A percentile compares a stretch with the other conserved stretches of the same genome.
phyloP scores from a whole-genome alignment of 2,329 filamentous ascomycete species.

The Fusarium gaditjirri region DNA sequence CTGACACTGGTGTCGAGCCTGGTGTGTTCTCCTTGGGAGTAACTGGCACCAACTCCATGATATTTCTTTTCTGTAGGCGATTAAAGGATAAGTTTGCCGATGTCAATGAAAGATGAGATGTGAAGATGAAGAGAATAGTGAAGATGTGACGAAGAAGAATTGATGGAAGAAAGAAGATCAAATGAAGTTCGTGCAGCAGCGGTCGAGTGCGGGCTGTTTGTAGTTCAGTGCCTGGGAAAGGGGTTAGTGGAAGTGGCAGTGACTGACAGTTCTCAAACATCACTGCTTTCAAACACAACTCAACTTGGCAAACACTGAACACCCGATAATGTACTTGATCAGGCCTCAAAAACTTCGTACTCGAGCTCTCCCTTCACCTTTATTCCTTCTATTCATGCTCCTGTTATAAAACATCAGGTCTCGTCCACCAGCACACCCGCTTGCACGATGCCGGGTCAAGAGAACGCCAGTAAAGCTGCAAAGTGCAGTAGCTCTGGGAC shows the following conservation, averaged over 20 bases:
- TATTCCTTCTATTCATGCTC: no score
- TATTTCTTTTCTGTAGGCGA: no score
- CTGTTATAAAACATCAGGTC: fast-evolving
- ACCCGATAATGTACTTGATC: fast-evolving
- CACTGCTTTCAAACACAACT: neutral
- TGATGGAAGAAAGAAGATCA: fast-evolving
- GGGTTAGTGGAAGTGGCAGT: neutral
- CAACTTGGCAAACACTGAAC: no score
- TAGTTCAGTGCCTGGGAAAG: neutral
- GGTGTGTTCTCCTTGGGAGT: no score
- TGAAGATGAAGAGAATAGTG: neutral
- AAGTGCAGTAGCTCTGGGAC: no score
- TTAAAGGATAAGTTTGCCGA: no score
- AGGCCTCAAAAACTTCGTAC: fast-evolving
- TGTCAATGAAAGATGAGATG: neutral
- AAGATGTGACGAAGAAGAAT: neutral
- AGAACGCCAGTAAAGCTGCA: neutral
- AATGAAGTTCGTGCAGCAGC: fast-evolving
- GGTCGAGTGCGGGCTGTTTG: neutral
- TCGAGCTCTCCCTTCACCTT: no score
- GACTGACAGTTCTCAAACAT: neutral
- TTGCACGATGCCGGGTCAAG: neutral
- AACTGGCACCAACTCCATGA: no score
- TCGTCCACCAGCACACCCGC: no score
- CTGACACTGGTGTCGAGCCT: no score